Conservation (phyloP, 495 filamentous ascomycete genomes). For the Podospora pseudocomata region DNA sequence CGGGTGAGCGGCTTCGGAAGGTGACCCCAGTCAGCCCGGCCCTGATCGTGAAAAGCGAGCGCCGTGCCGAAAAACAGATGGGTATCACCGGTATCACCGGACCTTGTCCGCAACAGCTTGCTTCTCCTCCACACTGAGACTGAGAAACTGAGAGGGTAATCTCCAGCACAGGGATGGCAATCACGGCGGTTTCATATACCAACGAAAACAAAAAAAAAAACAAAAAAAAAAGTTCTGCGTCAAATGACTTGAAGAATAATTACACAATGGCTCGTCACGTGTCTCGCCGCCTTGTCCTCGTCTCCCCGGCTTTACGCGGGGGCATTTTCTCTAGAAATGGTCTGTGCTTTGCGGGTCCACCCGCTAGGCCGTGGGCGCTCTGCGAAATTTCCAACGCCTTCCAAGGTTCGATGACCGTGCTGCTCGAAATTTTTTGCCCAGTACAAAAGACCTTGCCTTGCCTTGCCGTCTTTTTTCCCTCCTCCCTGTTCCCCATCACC, state of each 20-base stretch:
- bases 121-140: not conserved
- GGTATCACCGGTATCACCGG: not conserved
- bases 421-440: conserved; percentile 42
- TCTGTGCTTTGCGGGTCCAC: conserved; percentile 25
- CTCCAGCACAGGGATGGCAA: not conserved
- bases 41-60: not conserved
- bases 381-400: conserved; percentile 35
- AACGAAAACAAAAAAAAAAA: not conserved
- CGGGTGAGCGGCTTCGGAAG: conserved; percentile 3
- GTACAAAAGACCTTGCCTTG: conserved; percentile 24
- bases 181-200: not conserved
- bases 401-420: conserved; percentile 25
- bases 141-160: not conserved
- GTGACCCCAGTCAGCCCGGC: not conserved
- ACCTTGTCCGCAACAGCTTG: not conserved
- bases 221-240: not conserved
- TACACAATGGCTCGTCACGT: conserved; percentile 1
- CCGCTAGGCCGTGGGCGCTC: conserved; percentile 16
- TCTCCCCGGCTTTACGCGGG: not conserved
- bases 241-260: not conserved
- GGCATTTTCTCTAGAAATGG: conserved; percentile 9
- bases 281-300: not conserved
- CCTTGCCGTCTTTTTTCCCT: conserved; percentile 11
- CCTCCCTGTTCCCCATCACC: conserved; percentile 25
- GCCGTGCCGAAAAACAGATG: not conserved